phyloP scores from a whole-genome alignment of 495 filamentous ascomycete genomes.

The Hyaloscypha hepaticicola region DNA sequence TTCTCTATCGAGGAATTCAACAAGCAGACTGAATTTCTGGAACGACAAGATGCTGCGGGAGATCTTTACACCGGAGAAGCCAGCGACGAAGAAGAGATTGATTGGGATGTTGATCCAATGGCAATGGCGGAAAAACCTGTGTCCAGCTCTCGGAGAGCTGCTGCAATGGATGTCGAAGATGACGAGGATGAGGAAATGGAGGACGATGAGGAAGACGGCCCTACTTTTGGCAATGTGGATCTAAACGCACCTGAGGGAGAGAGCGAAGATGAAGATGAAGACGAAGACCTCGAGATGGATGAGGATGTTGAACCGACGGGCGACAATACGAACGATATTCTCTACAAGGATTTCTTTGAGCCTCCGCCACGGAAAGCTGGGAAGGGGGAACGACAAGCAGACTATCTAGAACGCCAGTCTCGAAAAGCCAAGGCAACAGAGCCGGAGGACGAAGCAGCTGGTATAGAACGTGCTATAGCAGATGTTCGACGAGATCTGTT shows the following conservation, averaged over 20 bases:
- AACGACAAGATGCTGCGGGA: slow-evolving; percentile 70
- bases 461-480: slow-evolving; percentile 83
- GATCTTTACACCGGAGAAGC: slow-evolving; percentile 58
- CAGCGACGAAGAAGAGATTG: slow-evolving; percentile 77
- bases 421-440: slow-evolving; percentile 33
- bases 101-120: slow-evolving; percentile 78
- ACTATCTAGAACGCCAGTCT: slow-evolving; percentile 35
- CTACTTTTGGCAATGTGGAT: slow-evolving; percentile 71
- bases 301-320: slow-evolving; percentile 47
- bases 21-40: slow-evolving; percentile 81
- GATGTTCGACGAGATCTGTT: slow-evolving; percentile 91
- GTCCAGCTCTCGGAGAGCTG: slow-evolving; percentile 22
- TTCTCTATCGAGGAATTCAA: slow-evolving; percentile 99
- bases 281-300: slow-evolving; percentile 48
- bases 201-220: slow-evolving; percentile 67
- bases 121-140: slow-evolving; percentile 22
- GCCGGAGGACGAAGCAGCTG: slow-evolving; percentile 47
- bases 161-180: slow-evolving; percentile 25
- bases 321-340: slow-evolving; percentile 79
- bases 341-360: slow-evolving; percentile 88
- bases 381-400: slow-evolving; percentile 42
- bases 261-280: slow-evolving; percentile 50
- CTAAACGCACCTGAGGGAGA: slow-evolving; percentile 53
- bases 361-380: slow-evolving; percentile 71
- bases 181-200: slow-evolving; percentile 42